Base-by-base conservation (phyloP, 2,329 filamentous ascomycete species). In the Colletotrichum phormii region DNA sequence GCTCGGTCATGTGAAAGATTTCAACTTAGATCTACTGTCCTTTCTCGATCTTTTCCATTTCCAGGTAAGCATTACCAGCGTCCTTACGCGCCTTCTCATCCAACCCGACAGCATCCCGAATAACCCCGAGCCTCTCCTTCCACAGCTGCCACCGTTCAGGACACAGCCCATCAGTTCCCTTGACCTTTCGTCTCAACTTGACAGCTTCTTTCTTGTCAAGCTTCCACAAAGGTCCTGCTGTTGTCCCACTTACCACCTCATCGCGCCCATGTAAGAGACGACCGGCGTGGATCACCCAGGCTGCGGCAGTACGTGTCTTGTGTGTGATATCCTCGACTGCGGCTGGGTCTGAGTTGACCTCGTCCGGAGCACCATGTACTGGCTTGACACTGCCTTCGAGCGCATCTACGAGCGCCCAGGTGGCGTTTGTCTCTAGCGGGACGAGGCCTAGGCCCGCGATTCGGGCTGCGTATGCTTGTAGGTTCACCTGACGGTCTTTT, bases 191-290 rank as follows among this genome's bases (percentile, higher is more conserved):
- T 5, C 66, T 60, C 12, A 74, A 18, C 66, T 64, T 75, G 2
- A 64, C 22, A 2, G 64, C 67, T 31, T 75, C 68, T 42, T 68
- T 74, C 75, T 77, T 77, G 5, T 53, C 26, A 1, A 75, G 64
- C 29, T 51, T 70, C 75, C 75, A 77, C 1, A 76, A 57, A 26
- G 75, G 77, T 1, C 76, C 75, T 1, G 75, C 75, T 18, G 65
- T 74, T 15, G 75, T 74, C 0, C 70, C 73, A 1, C 31, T 12
- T 1, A 37, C 26, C 31, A 29, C 31, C 55, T 37, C 9, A 7
- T 37, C 5, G 18, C 55, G 31, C n/a, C 55, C 55, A 9, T 35
- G 55, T 22, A 58, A 24, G 29, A 58, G 18, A 7, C 37, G 55
- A 26, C 55, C n/a, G 31, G 55, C 55, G 31, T 58, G 55, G 31